A percentile compares a stretch with the other conserved stretches of the same genome.
phyloP scores from a whole-genome alignment of 805 yeast species.

The Candida ascalaphidarum region DNA sequence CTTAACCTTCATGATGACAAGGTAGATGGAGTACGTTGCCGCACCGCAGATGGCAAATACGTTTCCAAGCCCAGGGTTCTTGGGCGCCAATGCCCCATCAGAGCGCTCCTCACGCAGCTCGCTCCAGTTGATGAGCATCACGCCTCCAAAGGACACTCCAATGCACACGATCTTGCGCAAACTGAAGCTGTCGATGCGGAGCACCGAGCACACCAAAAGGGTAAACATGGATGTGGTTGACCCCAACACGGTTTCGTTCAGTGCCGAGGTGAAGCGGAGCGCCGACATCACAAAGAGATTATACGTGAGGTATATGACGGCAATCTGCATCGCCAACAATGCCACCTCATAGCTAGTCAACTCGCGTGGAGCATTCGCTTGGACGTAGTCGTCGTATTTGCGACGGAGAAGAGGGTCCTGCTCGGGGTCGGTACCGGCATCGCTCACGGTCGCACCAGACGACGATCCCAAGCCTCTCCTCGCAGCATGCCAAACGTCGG shows the following conservation, averaged over 20 bases:
- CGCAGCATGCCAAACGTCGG: too few species aligned
- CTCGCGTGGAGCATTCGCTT: slow-evolving; percentile 6
- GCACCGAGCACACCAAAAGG: slow-evolving; percentile 31
- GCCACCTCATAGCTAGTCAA: slow-evolving; percentile 22
- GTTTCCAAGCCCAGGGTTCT: slow-evolving; percentile 38
- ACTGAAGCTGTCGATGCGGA: slow-evolving; percentile 35
- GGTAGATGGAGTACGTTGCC: slow-evolving; percentile 36
- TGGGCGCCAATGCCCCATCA: slow-evolving; percentile 17
- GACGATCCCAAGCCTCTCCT: too few species aligned
- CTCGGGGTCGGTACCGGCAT: background rate
- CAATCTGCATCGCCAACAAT: slow-evolving; percentile 27
- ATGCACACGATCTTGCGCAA: slow-evolving; percentile 35
- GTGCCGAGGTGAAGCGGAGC: slow-evolving; percentile 42
- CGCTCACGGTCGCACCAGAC: too few species aligned
- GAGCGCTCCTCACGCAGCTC: slow-evolving; percentile 11
- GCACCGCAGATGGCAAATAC: slow-evolving; percentile 38
- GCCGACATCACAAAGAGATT: slow-evolving; percentile 34
- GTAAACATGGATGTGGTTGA: slow-evolving; percentile 47
- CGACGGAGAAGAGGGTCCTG: background rate
- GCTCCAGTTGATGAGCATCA: slow-evolving; percentile 34
- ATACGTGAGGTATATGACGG: slow-evolving; percentile 33
- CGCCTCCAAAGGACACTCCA: slow-evolving; percentile 37
- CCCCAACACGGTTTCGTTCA: slow-evolving; percentile 43
- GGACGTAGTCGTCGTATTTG: background rate
- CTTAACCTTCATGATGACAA: slow-evolving; percentile 33